Base-by-base conservation (phyloP, 2,329 filamentous ascomycete species). In the Harringtonia aguacate region DNA sequence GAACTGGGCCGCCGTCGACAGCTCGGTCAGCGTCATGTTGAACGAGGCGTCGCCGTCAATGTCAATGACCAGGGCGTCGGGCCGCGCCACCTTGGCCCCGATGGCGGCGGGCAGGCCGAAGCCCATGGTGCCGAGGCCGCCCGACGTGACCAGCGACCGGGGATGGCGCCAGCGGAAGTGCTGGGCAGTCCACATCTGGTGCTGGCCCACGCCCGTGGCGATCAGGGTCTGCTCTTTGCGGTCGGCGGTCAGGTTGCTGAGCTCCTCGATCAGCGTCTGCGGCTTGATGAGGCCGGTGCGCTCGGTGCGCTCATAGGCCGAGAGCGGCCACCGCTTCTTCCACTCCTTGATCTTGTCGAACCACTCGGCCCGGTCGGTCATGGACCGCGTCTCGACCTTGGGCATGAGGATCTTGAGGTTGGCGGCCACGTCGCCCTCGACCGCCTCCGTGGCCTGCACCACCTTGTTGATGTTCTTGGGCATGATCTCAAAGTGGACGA, bases 381-480 rank as follows among this genome's bases (percentile, higher is more conserved):
- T 77, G 2, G 75, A 63, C 50, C 76, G 77, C 21, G 69, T 52
- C 43, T 86, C 65, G 20, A 95, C 66, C 43, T 78, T 70, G 12
- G 90, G 89, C 30, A 97, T 57, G 41, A 97, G 79, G 27, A 76
- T 67, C 41, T 72, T 72, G 29, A 97, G 70, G 63, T 94, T 97
- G 17, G 80, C 68, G 3, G 81, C 80, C 27, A 95, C 86, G 58
- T 97, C 90, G 47, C 92, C 92, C 66, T 95, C 90, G 17, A 97
- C 82, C 37, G 92, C 90, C 67, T 95, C 88, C 35, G 86, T 95
- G 8, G 90, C 89, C 67, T 97, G 87, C 14, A 98, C 84, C 35
- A 97, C 89, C 76, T 97, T 98, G 79, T 97, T 97, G 69, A 97
- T 97, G 72, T 98, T 97, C 81, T 98, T 98, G 56, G 92, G 90